Evolutionary conservation across 495 filamentous ascomycete genomes (phyloP).

Genomic region (Opeltia flavorubescens): DNA sequence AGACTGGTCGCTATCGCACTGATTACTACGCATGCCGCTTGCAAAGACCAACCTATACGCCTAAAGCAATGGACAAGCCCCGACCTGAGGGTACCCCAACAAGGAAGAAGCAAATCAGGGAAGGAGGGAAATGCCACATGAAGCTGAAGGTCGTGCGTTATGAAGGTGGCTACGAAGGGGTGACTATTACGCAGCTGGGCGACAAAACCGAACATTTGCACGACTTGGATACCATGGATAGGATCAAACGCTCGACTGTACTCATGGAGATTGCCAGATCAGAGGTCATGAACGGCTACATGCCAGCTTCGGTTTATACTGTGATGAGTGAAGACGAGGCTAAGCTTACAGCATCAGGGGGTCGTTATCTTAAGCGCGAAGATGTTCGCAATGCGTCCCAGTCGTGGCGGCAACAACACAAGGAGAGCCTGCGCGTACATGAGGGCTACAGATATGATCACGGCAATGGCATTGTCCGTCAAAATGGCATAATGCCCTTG

Average conservation of each 20-base stretch:
- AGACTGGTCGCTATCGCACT: conserved; percentile 33
- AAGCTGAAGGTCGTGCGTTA: conserved; percentile 36
- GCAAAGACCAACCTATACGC: conserved; percentile 28
- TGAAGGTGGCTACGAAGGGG: conserved; percentile 22
- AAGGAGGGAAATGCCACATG: conserved; percentile 38
- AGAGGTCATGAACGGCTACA: conserved; percentile 36
- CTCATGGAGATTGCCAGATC: conserved; percentile 36
- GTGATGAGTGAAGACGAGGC: conserved; percentile 35
- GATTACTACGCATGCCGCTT: conserved; percentile 40
- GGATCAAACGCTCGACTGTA: conserved; percentile 36
- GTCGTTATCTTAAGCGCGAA: conserved; percentile 33
- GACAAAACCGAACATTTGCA: conserved; percentile 32
- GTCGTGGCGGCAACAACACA: conserved; percentile 37
- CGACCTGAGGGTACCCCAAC: conserved; percentile 35
- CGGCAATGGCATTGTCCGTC: conserved; percentile 34
- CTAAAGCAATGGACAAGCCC: conserved; percentile 10
- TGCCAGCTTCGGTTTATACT: conserved; percentile 37
- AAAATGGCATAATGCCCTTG: conserved; percentile 12
- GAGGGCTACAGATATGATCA: conserved; percentile 39
- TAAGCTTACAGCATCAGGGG: conserved; percentile 34
- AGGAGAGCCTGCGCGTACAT: conserved; percentile 31
- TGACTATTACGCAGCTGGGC: conserved; percentile 15
- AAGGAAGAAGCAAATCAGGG: conserved; percentile 34
- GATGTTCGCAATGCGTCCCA: conserved; percentile 38
- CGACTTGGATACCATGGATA: conserved; percentile 37